Evolutionary conservation across 805 yeast genomes (phyloP).

Genomic region (Teunomyces aglyptinius): DNA sequence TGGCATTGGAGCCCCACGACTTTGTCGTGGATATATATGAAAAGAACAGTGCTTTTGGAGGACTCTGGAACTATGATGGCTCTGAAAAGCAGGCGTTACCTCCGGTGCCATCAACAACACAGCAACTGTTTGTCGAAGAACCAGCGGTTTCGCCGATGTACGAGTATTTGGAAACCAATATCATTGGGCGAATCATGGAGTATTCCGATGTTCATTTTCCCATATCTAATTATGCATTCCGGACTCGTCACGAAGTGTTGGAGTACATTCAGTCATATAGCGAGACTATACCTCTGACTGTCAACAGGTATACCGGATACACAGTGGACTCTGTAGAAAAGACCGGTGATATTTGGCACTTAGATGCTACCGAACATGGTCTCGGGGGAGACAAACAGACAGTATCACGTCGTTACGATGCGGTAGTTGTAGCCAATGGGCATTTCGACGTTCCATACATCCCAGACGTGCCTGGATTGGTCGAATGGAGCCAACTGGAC

Average conservation of each 20-base stretch:
- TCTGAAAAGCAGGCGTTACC: conserved; percentile 15
- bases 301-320: conserved; percentile 8
- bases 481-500: conserved; percentile 17
- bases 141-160: conserved; percentile 23
- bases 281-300: conserved; percentile 13
- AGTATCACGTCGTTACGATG: conserved; percentile 14
- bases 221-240: conserved; percentile 12
- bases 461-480: conserved; percentile 20
- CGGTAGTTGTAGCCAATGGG: conserved; percentile 25
- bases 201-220: conserved; percentile 33
- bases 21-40: conserved; percentile 41
- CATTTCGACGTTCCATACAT: conserved; percentile 22
- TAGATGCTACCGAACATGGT: neutral
- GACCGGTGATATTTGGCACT: conserved; percentile 9
- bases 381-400: neutral
- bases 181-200: conserved; percentile 46
- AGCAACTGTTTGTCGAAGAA: neutral
- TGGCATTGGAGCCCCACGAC: conserved; percentile 16
- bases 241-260: conserved; percentile 16
- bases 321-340: conserved; percentile 14
- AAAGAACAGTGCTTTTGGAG: conserved; percentile 39
- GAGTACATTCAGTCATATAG: conserved; percentile 16
- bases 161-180: conserved; percentile 34
- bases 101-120: conserved; percentile 6
- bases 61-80: conserved; percentile 41